Evolutionary conservation across 257 asterid species (phyloP), one percentile per base, ranked within the genome.

Genomic region (Ballota nigra): DNA sequence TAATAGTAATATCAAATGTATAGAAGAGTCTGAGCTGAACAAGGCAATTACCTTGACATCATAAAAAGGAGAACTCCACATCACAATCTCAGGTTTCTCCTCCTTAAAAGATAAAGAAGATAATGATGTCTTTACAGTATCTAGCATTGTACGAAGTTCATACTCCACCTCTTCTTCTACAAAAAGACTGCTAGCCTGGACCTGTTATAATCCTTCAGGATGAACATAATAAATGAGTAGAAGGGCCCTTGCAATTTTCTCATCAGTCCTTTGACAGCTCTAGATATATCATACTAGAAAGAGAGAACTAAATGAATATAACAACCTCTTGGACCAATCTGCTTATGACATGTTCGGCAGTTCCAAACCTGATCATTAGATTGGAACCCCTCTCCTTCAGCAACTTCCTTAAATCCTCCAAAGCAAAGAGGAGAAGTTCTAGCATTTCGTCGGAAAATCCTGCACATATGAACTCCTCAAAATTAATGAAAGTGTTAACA

Each of bases 91-190:
- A 26, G 91, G 88, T 40, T 75, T 76, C 29, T 66, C 75, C 38
- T 83, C 89, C 13, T 59, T 75, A 45, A 63, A 64, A 67, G 89
- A 74, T 63, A 43, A 56, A 33, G 78, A 41, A 59, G 78, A 75
- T 61, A 87, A 73, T 20, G 86, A 75, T 66, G 84, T 83, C 74
- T 81, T 73, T 66, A 92, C 79, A 75, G 60, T 72, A 71, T 89
- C 88, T 26, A 92, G 64, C 83, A 92, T 68, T 68, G 69, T 49
- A 41, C 83, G 34, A 58, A 90, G 81, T 69, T 78, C 95, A 72
- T 84, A 81, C 85, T 92, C 98, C 78, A 84, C 87, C 88, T 92
- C 98, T 78, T 88, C 96, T 83, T 92, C 98, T 34, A 72, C 83
- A 69, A 86, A 87, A 75, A 92, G 80, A 80, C 79, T 78, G 69